Evolutionary conservation across 352 stramenopile species (phyloP), one percentile per base, ranked within the genome.

Genomic region (Phytophthora citrophthora): DNA sequence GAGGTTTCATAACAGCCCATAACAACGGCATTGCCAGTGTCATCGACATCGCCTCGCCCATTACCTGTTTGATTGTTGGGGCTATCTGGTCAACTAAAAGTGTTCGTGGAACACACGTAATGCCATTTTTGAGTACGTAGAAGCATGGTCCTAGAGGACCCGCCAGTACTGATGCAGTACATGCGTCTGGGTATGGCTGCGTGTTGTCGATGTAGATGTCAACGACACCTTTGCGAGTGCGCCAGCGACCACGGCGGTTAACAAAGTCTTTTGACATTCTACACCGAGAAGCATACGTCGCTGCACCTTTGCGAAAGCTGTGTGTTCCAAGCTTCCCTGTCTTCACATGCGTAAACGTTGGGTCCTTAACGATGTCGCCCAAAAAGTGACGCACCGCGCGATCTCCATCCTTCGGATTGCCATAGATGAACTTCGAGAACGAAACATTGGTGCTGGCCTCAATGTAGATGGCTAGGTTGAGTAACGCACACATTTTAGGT

Each of bases 391-490:
- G 1, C 29, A 70, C 62, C 3, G 24, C 48, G 7, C 48, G 54
- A 61, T 60, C 62, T 20, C 40, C 54, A 13, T 56, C 48, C 8
- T 71, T 34, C 5, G 43, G 55, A 20, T 59, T 71, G 15, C 54
- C 41, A 27, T 58, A 64, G 4, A 72, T 10, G 18, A 64, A 60
- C 10, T 56, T 24, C 0, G 52, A 72, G 5, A 5, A 41, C 6
- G 27, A 20, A 3, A 56, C 24, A 4, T 63, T 59, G 1, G 38
- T 11, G 4, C 15, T 38, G 6, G 36, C 7, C 46, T 73, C 53
- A 26, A 69, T 61, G 20, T 65, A 41, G 13, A 65, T n/a, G 2
- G 58, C 53, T 4, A 65, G 44, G n/a, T 64, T 66, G 13, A 64
- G 56, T 49, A 70, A 20, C 23, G 41, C 27, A 29, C 57, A 64